Conservation (phyloP, 2,329 filamentous ascomycete genomes). For the Bipolaris bicolor region DNA sequence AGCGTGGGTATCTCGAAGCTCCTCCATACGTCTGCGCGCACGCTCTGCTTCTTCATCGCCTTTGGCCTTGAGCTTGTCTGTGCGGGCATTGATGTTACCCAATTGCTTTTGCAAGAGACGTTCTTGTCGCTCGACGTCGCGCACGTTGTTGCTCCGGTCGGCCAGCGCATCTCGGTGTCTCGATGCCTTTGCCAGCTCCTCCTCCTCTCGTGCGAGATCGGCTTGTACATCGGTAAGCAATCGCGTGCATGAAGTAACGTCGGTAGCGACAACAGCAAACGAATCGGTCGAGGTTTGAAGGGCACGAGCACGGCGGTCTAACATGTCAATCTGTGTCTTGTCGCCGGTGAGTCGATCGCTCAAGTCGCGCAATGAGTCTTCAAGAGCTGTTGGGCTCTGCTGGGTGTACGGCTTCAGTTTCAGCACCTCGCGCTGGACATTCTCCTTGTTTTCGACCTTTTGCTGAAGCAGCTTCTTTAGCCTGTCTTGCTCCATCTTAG, state of each 20-base stretch:
- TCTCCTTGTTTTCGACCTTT: conserved; percentile 71
- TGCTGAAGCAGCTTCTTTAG: conserved; percentile 75
- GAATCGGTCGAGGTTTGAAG: conserved; percentile 92
- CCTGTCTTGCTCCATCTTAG: conserved; percentile 78
- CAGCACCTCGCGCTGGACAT: conserved; percentile 80
- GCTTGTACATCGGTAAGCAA: conserved; percentile 83
- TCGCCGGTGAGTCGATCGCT: conserved; percentile 78
- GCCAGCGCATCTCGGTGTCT: conserved; percentile 86
- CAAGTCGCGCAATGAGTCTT: conserved; percentile 80
- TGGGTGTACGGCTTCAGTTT: conserved; percentile 92
- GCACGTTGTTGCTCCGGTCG: conserved; percentile 85
- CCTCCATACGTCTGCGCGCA: conserved; percentile 89
- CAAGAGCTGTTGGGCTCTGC: conserved; percentile 83
- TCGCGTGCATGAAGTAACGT: conserved; percentile 87
- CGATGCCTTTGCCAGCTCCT: conserved; percentile 79
- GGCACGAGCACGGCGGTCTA: conserved; percentile 86
- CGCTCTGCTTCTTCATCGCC: conserved; percentile 80
- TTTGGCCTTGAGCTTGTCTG: conserved; percentile 79
- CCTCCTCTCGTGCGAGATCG: conserved; percentile 90
- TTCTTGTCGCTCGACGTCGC: conserved; percentile 90
- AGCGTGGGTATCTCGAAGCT: conserved; percentile 78
- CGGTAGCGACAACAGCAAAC: conserved; percentile 80
- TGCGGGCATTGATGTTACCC: conserved; percentile 83
- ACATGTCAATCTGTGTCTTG: conserved; percentile 81
- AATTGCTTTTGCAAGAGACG: conserved; percentile 82